phyloP scores from a whole-genome alignment of 805 yeast genomes.

The Yamadazyma akitaensis region DNA sequence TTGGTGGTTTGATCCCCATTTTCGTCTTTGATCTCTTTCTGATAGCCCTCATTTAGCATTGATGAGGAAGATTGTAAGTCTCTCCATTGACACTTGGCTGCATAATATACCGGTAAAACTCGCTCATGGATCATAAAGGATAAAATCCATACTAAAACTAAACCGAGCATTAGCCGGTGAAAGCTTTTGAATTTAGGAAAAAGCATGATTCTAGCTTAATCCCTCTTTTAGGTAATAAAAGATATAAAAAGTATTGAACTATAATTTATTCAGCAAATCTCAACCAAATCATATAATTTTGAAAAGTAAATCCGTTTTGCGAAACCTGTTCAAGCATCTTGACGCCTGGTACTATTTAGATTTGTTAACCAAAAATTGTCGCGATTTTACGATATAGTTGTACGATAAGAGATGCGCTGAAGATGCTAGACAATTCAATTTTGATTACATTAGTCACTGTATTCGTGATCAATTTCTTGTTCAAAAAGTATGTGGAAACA shows the following conservation, averaged over 20 bases:
- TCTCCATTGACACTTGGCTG: conserved; percentile 33
- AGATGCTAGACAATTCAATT: conserved; percentile 11
- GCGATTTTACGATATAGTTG: not conserved
- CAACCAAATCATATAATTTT: not conserved
- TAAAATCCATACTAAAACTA: conserved; percentile 26
- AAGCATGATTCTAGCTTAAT: conserved; percentile 1
- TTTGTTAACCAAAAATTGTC: not conserved
- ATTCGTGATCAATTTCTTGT: conserved; percentile 17
- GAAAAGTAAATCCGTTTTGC: too few relatives aligned
- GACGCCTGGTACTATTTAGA: too few relatives aligned
- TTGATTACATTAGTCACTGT: conserved; percentile 20
- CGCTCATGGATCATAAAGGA: conserved; percentile 33
- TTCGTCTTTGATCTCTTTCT: not conserved
- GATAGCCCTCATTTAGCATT: not conserved
- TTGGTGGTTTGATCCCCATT: conserved; percentile 16
- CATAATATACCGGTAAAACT: conserved; percentile 24
- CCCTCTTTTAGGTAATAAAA: not conserved
- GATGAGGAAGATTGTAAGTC: not conserved
- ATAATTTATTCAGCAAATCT: not conserved
- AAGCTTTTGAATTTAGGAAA: conserved; percentile 21
- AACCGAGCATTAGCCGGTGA: conserved; percentile 23
- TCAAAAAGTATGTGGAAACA: conserved; percentile 26
- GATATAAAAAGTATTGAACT: not conserved
- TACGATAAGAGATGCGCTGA: not conserved
- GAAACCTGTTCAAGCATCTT: not conserved